These are phyloP conservation scores for Ceratocystis diversiconidia DNA, from an alignment of 2,329 filamentous ascomycete species.

Conservation along the genomic window DNA sequence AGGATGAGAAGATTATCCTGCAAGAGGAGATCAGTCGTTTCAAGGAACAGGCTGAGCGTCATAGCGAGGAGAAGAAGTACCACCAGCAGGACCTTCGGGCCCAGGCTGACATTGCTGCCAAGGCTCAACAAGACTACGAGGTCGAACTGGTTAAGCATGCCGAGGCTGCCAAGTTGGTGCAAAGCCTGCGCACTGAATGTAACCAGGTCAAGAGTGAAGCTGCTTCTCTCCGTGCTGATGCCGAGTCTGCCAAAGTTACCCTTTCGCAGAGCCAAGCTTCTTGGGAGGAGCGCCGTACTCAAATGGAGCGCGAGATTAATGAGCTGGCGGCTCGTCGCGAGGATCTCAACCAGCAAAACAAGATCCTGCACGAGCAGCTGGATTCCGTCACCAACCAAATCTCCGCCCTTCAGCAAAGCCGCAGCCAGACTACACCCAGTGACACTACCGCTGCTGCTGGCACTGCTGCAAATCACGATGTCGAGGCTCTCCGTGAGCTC, in stretches of 20 bases:
- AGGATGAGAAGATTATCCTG: slow-evolving; percentile 68
- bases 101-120: slow-evolving; percentile 83
- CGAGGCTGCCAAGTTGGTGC: slow-evolving; percentile 76
- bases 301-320: slow-evolving; percentile 68
- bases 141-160: slow-evolving; percentile 88
- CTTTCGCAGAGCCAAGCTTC: slow-evolving; percentile 70
- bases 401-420: slow-evolving; percentile 60
- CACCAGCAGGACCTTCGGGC: slow-evolving; percentile 85
- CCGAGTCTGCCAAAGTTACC: slow-evolving; percentile 69
- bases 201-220: slow-evolving; percentile 71
- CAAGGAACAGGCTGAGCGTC: slow-evolving; percentile 70
- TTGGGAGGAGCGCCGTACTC: slow-evolving; percentile 69
- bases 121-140: slow-evolving; percentile 91
- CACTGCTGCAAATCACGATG: slow-evolving; percentile 33
- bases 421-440: slow-evolving; percentile 36
- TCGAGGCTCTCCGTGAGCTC: slow-evolving; percentile 73
- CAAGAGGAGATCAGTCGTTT: slow-evolving; percentile 68
- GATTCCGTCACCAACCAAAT: slow-evolving; percentile 74
- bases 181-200: slow-evolving; percentile 62
- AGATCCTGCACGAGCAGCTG: slow-evolving; percentile 75
- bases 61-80: slow-evolving; percentile 64
- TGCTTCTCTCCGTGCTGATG: slow-evolving; percentile 60
- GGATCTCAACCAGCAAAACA: slow-evolving; percentile 79
- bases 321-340: slow-evolving; percentile 69
- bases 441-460: slow-evolving; percentile 21